These are phyloP conservation scores for Babesia microti DNA, from an alignment of 169 alveolate genomes.

Conservation along the genomic window DNA sequence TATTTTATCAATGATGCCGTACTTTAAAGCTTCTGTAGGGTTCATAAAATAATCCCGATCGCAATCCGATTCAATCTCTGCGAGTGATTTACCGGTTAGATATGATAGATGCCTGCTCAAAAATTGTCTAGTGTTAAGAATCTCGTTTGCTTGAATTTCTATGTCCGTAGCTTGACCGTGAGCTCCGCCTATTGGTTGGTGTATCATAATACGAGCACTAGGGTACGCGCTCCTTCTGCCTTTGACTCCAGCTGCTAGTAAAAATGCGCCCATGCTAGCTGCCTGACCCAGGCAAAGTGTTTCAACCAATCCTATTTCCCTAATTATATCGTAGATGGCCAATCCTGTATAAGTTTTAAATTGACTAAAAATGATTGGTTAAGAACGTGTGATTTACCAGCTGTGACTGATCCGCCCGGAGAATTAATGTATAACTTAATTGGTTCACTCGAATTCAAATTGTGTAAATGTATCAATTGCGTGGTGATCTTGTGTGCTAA, in stretches of 20 bases:
- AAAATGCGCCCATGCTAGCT: constrained; percentile 76
- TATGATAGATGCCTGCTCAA: constrained; percentile 57
- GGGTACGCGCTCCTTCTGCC: constrained; percentile 73
- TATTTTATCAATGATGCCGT: constrained; percentile 67
- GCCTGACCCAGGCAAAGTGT: constrained; percentile 73
- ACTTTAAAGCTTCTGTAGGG: constrained; percentile 65
- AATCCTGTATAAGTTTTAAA: constrained; percentile 42
- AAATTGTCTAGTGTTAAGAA: constrained; percentile 60
- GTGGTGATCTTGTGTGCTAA: constrained; percentile 60
- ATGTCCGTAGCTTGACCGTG: constrained; percentile 76
- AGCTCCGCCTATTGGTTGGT: constrained; percentile 75
- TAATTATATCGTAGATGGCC: constrained; percentile 69
- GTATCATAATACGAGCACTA: constrained; percentile 73
- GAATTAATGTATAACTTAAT: constrained; percentile 70
- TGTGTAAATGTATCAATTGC: constrained; percentile 58
- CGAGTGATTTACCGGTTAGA: constrained; percentile 59
- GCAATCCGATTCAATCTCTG: constrained; percentile 55
- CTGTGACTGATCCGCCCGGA: constrained; percentile 75
- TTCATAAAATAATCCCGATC: constrained; percentile 71
- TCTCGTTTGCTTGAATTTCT: constrained; percentile 76
- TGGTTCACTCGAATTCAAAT: constrained; percentile 48
- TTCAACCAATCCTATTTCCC: constrained; percentile 59
- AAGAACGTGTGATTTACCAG: constrained; percentile 27
- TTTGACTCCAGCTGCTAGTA: constrained; percentile 71
- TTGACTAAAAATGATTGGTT: neutral